phyloP scores from a whole-genome alignment of 169 alveolate species.

The Besnoitia besnoiti region DNA sequence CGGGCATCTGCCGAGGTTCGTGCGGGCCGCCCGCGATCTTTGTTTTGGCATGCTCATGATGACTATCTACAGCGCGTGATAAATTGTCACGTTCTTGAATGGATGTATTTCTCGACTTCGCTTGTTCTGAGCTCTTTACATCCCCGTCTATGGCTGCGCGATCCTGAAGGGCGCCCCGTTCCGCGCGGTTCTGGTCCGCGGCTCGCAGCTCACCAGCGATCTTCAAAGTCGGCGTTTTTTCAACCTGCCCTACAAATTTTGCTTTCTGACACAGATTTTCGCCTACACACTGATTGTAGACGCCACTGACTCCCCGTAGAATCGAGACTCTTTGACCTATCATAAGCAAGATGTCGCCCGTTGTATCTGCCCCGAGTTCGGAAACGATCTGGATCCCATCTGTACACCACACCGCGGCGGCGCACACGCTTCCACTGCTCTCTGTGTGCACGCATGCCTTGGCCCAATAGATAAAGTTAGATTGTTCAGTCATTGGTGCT shows the following conservation, averaged over 20 bases:
- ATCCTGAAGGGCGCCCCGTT: no score
- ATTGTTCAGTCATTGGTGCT: neutral
- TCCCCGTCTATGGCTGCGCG: no score
- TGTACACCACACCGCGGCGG: conserved; percentile 18
- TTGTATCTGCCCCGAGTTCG: neutral
- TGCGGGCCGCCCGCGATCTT: neutral
- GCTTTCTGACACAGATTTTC: neutral
- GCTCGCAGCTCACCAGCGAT: neutral
- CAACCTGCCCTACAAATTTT: conserved; percentile 3
- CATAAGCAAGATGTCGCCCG: neutral
- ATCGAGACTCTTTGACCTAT: neutral
- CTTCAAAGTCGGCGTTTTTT: neutral
- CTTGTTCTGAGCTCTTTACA: no score
- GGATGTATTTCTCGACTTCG: neutral
- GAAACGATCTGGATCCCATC: neutral
- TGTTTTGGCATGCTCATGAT: no score
- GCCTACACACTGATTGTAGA: neutral
- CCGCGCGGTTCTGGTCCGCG: no score
- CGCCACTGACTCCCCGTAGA: neutral
- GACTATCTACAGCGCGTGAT: neutral
- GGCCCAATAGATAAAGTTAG: neutral
- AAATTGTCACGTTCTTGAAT: neutral
- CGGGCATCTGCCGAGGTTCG: neutral
- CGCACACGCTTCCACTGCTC: neutral
- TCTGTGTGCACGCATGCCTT: neutral